Evolutionary conservation across 352 stramenopile species (phyloP).

Genomic region (Phytophthora pseudosyringae): DNA sequence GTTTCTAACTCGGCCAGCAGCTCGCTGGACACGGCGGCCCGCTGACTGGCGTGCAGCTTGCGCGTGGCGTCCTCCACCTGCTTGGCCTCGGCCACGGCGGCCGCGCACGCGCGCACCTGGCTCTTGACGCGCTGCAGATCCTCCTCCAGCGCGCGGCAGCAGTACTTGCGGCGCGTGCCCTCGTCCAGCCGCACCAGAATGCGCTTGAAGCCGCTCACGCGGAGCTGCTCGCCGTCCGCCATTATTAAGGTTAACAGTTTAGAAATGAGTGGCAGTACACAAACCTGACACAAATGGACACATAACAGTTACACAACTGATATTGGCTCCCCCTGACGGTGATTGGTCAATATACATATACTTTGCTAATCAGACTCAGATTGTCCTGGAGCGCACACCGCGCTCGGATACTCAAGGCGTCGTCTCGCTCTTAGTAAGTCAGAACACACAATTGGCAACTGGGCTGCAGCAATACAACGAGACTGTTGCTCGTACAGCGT

Average conservation of each 20-base stretch:
- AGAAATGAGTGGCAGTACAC: too few relatives aligned
- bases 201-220: constrained; percentile 42
- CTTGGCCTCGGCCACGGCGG: constrained; percentile 33
- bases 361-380: too few relatives aligned
- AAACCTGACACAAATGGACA: too few relatives aligned
- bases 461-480: too few relatives aligned
- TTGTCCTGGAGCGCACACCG: too few relatives aligned
- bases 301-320: too few relatives aligned
- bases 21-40: constrained; percentile 24
- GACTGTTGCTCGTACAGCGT: too few relatives aligned
- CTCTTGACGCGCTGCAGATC: constrained; percentile 29
- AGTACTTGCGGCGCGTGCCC: constrained; percentile 44
- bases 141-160: constrained; percentile 33
- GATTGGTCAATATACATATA: too few relatives aligned
- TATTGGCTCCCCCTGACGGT: too few relatives aligned
- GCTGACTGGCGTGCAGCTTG: constrained; percentile 32
- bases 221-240: constrained; percentile 22
- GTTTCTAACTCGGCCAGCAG: constrained; percentile 44
- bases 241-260: not conserved
- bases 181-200: constrained; percentile 46
- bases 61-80: constrained; percentile 48
- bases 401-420: too few relatives aligned
- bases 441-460: too few relatives aligned
- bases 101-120: constrained; percentile 29
- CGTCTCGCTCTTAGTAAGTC: too few relatives aligned